These are phyloP conservation scores for Dendrobium chrysotoxum DNA, from an alignment of 106 monocot species.

Conservation along the genomic window DNA sequence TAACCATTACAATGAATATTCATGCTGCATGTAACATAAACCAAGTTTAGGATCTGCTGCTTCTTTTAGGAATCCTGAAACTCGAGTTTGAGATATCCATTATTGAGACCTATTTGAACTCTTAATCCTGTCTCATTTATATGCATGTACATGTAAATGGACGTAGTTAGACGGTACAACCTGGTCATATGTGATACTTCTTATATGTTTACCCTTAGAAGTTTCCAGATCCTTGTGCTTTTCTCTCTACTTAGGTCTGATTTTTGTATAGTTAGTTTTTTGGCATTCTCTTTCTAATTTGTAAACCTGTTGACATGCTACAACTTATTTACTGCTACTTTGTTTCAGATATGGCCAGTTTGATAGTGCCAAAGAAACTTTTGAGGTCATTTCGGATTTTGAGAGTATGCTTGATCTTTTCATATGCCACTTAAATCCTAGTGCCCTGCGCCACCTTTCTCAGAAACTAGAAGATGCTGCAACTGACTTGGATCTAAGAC, in stretches of 20 bases:
- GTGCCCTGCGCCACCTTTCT: slow-evolving; percentile 85
- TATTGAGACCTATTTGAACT: neutral
- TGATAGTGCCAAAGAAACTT: slow-evolving; percentile 97
- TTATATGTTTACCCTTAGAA: neutral
- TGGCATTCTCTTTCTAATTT: neutral
- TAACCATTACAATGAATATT: neutral
- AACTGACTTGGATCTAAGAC: slow-evolving; percentile 73
- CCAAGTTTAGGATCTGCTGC: neutral
- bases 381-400: slow-evolving; percentile 87
- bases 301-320: neutral
- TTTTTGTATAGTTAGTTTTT: neutral
- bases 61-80: neutral
- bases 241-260: neutral
- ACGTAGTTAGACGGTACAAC: neutral
- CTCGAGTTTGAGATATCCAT: neutral
- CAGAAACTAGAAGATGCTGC: slow-evolving; percentile 77
- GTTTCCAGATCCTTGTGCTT: neutral
- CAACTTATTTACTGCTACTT: neutral
- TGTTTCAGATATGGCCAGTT: slow-evolving; percentile 88
- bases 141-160: neutral
- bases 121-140: neutral
- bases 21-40: neutral
- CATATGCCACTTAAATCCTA: slow-evolving; percentile 95
- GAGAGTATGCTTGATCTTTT: slow-evolving; percentile 98
- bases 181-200: neutral